Evolutionary conservation across 2,329 filamentous ascomycete species (phyloP).

Genomic region (Neofusicoccum laricinum): DNA sequence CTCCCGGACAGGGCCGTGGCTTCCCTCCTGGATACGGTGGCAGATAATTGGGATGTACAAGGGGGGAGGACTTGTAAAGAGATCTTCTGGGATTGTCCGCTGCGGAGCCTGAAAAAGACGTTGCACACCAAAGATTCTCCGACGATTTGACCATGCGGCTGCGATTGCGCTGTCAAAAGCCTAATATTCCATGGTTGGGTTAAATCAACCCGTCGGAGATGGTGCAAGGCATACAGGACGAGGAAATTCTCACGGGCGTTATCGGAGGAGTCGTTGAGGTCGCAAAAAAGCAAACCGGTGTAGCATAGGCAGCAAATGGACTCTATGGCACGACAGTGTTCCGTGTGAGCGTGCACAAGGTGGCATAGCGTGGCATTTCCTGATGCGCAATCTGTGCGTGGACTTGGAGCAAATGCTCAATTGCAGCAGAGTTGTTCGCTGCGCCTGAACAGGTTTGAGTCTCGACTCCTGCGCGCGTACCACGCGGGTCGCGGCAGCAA

Average conservation of each 20-base stretch:
- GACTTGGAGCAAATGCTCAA: too few species aligned
- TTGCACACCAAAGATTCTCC: not conserved
- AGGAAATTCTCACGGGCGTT: not conserved
- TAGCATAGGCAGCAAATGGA: slow-evolving; percentile 9
- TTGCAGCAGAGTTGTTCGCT: too few species aligned
- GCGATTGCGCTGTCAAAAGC: not conserved
- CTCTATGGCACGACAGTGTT: not conserved
- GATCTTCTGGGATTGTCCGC: not conserved
- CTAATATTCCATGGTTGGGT: not conserved
- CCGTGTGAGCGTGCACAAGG: too few species aligned
- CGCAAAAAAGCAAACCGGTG: not conserved
- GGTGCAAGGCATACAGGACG: not conserved
- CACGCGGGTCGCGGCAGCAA: not conserved
- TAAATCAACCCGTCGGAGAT: not conserved
- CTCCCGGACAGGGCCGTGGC: slow-evolving; percentile 52
- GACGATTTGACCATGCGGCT: not conserved
- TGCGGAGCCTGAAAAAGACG: not conserved
- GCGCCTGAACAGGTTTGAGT: not conserved
- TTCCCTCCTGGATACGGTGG: slow-evolving; percentile 42
- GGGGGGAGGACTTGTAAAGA: not conserved
- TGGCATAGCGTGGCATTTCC: too few species aligned
- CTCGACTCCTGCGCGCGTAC: not conserved
- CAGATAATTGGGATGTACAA: not conserved
- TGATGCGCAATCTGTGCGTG: too few species aligned
- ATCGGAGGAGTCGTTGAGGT: not conserved